phyloP scores from a whole-genome alignment of 352 stramenopile genomes.

The Phytophthora citricola region DNA sequence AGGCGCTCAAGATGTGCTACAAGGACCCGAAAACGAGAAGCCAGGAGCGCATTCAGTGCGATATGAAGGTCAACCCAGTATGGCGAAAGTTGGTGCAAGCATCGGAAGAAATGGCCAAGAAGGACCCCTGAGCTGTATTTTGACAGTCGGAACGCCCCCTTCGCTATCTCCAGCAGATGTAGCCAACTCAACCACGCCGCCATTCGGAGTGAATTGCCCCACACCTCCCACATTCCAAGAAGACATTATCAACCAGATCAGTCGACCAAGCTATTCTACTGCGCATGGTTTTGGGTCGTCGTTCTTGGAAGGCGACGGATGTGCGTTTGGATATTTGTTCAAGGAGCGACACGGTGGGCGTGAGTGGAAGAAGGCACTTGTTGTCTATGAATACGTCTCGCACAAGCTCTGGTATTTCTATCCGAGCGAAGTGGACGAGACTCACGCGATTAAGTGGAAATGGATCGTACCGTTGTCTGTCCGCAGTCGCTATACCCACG shows the following conservation, averaged over 20 bases:
- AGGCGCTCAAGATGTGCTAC: conserved; percentile 81
- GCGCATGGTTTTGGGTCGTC: conserved; percentile 87
- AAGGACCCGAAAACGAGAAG: conserved; percentile 76
- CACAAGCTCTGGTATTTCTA: conserved; percentile 93
- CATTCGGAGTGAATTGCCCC: conserved; percentile 37
- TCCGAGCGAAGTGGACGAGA: conserved; percentile 83
- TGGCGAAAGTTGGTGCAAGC: conserved; percentile 67
- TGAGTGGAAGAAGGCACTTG: conserved; percentile 85
- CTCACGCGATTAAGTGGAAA: conserved; percentile 86
- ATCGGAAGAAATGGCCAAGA: conserved; percentile 54
- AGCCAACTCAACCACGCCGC: conserved; percentile 30
- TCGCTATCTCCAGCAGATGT: conserved; percentile 31
- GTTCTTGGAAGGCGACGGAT: conserved; percentile 84
- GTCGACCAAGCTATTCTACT: conserved; percentile 82
- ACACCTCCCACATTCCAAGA: conserved; percentile 83
- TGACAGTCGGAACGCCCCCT: conserved; percentile 50
- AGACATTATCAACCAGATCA: conserved; percentile 90
- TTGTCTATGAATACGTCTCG: conserved; percentile 88
- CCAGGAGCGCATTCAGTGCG: conserved; percentile 68
- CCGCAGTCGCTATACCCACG: conserved; percentile 79
- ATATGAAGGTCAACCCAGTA: conserved; percentile 53
- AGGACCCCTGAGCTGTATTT: conserved; percentile 64
- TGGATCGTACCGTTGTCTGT: conserved; percentile 87
- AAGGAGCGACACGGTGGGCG: conserved; percentile 66
- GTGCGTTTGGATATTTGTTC: conserved; percentile 86